Base-by-base conservation (phyloP, 345 rosid species). In the Syzygium aromaticum region DNA sequence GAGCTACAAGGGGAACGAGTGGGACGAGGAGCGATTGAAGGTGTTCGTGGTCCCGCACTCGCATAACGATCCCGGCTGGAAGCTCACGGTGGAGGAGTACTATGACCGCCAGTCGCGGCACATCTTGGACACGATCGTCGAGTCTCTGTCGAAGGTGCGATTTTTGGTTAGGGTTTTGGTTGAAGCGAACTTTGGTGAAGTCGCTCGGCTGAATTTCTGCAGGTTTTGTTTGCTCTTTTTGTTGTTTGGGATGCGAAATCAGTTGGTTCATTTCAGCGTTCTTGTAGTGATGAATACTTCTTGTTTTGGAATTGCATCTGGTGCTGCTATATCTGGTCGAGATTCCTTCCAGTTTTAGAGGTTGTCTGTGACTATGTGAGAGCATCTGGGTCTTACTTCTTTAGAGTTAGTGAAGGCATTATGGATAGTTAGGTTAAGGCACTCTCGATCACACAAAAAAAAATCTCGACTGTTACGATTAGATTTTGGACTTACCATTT, bases 21-120 rank as follows among this genome's bases (percentile, higher is more conserved):
- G 99, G 99, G 95, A 96, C 88, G 85, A 64, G 52, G 98, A 96
- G 95, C 94, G 92, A 88, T 89, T 96, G 89, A 98, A 98, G 93
- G 90, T 96, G 59, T 90, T 98, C 90, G 98, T 98, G 43, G 96
- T 94, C 87, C 99, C 99, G 67, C 99, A 96, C 86, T 98, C 99
- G 49, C 99, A 98, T 90, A 96, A 98, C 86, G 99, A 98, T 93
- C 99, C 99, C 11, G 99, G 99, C 12, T 98, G 99, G 99, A 98
- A 94, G 92, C 90, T 95, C 57, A 98, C 99, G 1, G 99, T 98
- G 33, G 99, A 96, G 8, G 99, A 98, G 97, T 98, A 98, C 86
- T 98, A 98, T 85, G 96, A 95, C 85, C 91, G 87, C 86, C 98
- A 98, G 85, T 90, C 98, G 5, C 93, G 94, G 92, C 96, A 91